Base-by-base conservation (phyloP, 2,329 filamentous ascomycete species). In the Dothistroma pini region DNA sequence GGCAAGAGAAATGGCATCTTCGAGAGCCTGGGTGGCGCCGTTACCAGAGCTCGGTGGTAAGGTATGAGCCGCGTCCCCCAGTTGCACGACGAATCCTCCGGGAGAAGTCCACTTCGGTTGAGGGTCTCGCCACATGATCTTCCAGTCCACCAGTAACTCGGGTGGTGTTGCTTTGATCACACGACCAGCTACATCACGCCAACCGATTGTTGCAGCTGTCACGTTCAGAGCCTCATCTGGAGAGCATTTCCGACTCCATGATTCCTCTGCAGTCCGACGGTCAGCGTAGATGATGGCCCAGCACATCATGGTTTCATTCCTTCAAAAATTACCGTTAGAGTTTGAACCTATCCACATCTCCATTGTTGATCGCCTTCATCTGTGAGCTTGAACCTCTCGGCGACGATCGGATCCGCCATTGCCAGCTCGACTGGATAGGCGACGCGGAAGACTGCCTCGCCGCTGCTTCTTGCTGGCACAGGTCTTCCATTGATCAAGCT, bases 61-160 rank as follows among this genome's bases (percentile, higher is more conserved):
- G 0, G 81, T 75, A 66, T 84, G 82, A 54, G 81, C 83, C 49
- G 79, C 79, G 63, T 84, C 83, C 4, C 83, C 82, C 1, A 84
- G 71, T 47, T 84, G 74, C 2, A 78, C 78, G 53, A 84, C 81
- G 34, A 76, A 75, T 52, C 80, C 78, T 57, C 78, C 78, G 14
- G 72, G 72, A 0, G 79, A 81, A 2, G 82, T 75, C 81, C 81
- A 84, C 0, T 76, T 80, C 0, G 81, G 78, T 10, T 82, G 73
- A 0, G 81, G 82, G 65, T 83, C 80, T 47, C 82, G 76, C 62
- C 82, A 83, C 50, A 81, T 81, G 25, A 84, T 79, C 65, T 83
- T 83, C 81, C 81, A 84, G 66, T 83, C 81, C 1, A 84, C 75
- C 8, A 70, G 66, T 12, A 38, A 63, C n/a, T 58, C 61, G 5